Percentiles rank a stretch among this genome's conserved stretches.
Conservation (phyloP, 2,329 filamentous ascomycete genomes). For the Cercospora citrullina region DNA sequence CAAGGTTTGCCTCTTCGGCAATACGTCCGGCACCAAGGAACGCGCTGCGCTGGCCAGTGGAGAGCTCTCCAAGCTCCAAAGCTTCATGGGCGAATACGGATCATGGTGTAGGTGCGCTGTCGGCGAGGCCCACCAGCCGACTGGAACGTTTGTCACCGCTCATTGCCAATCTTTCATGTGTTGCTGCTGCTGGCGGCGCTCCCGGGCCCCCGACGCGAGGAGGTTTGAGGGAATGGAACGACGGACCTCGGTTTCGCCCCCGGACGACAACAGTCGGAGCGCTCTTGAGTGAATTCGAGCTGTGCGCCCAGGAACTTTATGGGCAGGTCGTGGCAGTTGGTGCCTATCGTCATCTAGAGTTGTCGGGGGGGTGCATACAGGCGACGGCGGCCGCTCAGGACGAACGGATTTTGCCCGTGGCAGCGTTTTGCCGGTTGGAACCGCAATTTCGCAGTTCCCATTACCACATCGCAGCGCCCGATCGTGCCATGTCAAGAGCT, state of each 20-base stretch:
- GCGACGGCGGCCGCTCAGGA: neutral
- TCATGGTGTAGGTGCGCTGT: conserved; percentile 3
- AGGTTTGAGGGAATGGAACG: neutral
- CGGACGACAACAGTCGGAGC: neutral
- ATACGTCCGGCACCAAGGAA: neutral
- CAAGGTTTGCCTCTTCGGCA: neutral
- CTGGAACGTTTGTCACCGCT: conserved; percentile 11
- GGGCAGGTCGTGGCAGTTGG: conserved; percentile 1
- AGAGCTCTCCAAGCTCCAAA: neutral
- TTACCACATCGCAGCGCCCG: conserved; percentile 18
- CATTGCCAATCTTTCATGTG: neutral
- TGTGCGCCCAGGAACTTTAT: neutral
- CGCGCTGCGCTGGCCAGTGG: neutral
- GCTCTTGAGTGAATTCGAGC: neutral
- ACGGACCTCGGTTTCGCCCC: neutral
- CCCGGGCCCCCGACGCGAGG: conserved; percentile 8
- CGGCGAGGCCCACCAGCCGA: conserved; percentile 12
- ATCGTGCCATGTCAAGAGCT: conserved; percentile 8
- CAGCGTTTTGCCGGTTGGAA: conserved; percentile 2
- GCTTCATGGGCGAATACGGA: neutral
- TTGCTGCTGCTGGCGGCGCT: neutral
- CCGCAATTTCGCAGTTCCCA: conserved; percentile 13
- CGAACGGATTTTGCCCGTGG: neutral
- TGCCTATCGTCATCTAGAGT: conserved; percentile 11
- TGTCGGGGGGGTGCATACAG: conserved; percentile 8